These are phyloP conservation scores for Neopestalotiopsis sp. DNA, from an alignment of 2,329 filamentous ascomycete genomes.

Conservation along the genomic window DNA sequence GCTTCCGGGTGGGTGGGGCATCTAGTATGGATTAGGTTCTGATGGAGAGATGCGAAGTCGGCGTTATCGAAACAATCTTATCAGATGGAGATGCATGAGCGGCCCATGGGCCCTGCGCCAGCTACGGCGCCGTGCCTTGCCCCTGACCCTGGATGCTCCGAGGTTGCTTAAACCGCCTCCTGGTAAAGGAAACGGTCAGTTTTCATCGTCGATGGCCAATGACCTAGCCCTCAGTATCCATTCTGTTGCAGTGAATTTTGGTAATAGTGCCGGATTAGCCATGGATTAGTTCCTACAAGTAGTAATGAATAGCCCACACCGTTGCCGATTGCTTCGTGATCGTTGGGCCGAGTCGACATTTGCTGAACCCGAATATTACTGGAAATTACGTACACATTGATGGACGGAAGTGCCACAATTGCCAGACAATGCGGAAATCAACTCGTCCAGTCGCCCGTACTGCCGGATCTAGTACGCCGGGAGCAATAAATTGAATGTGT, in stretches of 20 bases:
- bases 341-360: not conserved
- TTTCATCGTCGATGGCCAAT: not conserved
- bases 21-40: constrained; percentile 18
- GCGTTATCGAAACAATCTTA: constrained; percentile 59
- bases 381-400: not conserved
- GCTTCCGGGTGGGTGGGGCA: constrained; percentile 25
- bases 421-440: not conserved
- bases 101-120: constrained; percentile 7
- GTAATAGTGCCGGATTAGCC: constrained; percentile 11
- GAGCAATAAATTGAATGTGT: not conserved
- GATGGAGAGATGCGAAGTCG: constrained; percentile 43
- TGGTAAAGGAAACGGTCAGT: constrained; percentile 1
- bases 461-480: not conserved
- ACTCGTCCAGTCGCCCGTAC: not conserved
- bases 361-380: not conserved
- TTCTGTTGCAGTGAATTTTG: constrained; percentile 1
- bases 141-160: constrained; percentile 5
- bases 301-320: constrained; percentile 7
- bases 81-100: constrained; percentile 50
- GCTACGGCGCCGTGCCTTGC: not conserved
- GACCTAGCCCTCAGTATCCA: constrained; percentile 4
- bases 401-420: not conserved
- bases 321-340: constrained; percentile 2
- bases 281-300: not conserved
- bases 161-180: not conserved